These are phyloP conservation scores for Penicillium riverlandense DNA, from an alignment of 495 filamentous ascomycete species.

Conservation along the genomic window DNA sequence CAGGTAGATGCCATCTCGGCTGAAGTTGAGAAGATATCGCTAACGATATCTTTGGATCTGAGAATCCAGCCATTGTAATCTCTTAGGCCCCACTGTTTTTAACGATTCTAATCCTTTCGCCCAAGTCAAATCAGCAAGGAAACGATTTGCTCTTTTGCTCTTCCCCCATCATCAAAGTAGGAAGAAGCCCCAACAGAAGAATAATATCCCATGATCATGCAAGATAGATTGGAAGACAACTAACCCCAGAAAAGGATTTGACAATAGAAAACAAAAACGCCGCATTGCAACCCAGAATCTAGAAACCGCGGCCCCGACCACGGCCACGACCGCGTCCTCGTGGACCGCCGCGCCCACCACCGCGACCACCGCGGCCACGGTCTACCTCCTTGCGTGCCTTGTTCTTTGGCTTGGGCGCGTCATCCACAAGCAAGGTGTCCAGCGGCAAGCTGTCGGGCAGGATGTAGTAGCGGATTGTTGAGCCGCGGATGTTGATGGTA, in stretches of 20 bases:
- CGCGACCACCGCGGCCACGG: slow-evolving; percentile 55
- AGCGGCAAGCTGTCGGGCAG: slow-evolving; percentile 90
- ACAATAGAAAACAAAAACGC: slow-evolving; percentile 16
- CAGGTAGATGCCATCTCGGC: too few relatives aligned
- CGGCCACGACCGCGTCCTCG: slow-evolving; percentile 53
- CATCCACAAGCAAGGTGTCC: slow-evolving; percentile 90
- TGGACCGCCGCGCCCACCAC: slow-evolving; percentile 48
- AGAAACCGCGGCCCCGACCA: slow-evolving; percentile 50
- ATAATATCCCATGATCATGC: slow-evolving; percentile 20
- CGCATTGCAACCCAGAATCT: slow-evolving; percentile 5
- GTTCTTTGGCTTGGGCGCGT: slow-evolving; percentile 97
- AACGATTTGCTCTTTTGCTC: slow-evolving; percentile 8
- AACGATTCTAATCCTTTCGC: too few relatives aligned
- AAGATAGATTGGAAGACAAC: slow-evolving; percentile 12
- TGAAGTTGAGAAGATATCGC: too few relatives aligned
- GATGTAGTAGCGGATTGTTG: slow-evolving; percentile 88
- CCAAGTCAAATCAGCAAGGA: not conserved
- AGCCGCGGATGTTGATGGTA: slow-evolving; percentile 93
- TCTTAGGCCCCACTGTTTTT: too few relatives aligned
- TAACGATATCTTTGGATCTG: too few relatives aligned
- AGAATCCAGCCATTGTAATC: too few relatives aligned
- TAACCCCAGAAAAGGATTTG: not conserved
- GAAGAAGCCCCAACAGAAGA: slow-evolving; percentile 7
- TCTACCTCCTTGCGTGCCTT: slow-evolving; percentile 94
- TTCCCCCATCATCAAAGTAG: slow-evolving; percentile 10